phyloP scores from a whole-genome alignment of 2,329 filamentous ascomycete genomes.

The Celoporthe dispersa region DNA sequence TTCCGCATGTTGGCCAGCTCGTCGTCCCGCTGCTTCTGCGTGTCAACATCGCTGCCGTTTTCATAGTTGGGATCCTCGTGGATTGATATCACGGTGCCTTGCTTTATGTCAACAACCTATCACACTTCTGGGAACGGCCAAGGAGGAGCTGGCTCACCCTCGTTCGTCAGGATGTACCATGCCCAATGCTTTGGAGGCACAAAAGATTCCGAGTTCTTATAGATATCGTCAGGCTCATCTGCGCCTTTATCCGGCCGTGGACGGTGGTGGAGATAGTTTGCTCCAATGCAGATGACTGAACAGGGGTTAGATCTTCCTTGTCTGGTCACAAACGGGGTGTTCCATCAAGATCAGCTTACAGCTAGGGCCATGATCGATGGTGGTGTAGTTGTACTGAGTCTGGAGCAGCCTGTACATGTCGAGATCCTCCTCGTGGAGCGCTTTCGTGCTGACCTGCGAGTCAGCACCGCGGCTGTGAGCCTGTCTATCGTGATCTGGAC shows the following conservation, averaged over 20 bases:
- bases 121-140: slow-evolving; percentile 20
- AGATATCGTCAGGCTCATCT: background rate
- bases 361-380: slow-evolving; percentile 68
- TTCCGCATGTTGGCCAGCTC: slow-evolving; percentile 43
- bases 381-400: slow-evolving; percentile 76
- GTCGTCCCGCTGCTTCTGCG: slow-evolving; percentile 32
- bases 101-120: slow-evolving; percentile 26
- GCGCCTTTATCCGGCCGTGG: slow-evolving; percentile 33
- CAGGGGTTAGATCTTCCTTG: slow-evolving; percentile 5
- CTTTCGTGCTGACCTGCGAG: too few species aligned
- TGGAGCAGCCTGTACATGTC: slow-evolving; percentile 60
- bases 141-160: slow-evolving; percentile 49
- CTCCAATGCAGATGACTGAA: slow-evolving; percentile 70
- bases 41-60: slow-evolving; percentile 33
- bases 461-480: background rate
- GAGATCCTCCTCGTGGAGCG: slow-evolving; percentile 35
- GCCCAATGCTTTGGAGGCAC: slow-evolving; percentile 61
- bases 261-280: slow-evolving; percentile 63
- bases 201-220: slow-evolving; percentile 32
- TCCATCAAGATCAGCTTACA: slow-evolving; percentile 49
- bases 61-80: slow-evolving; percentile 59
- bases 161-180: slow-evolving; percentile 71
- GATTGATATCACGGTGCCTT: slow-evolving; percentile 73
- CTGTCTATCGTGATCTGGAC: background rate
- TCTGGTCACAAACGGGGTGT: slow-evolving; percentile 30